Evolutionary conservation across 495 filamentous ascomycete species (phyloP).

Genomic region (Neurospora sp.): DNA sequence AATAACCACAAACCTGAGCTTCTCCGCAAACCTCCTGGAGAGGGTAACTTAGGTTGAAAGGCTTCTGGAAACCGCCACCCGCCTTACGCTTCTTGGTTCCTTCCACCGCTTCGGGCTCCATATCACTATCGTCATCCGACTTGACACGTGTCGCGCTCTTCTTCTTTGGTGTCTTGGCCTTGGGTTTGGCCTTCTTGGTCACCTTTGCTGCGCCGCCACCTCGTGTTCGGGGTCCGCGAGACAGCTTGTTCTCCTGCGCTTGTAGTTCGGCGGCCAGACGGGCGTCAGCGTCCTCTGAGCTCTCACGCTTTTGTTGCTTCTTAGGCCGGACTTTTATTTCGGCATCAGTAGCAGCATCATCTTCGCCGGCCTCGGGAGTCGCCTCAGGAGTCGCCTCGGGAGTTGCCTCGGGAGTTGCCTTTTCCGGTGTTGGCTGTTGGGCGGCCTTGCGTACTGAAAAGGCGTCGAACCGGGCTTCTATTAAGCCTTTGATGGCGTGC

Average conservation of each 20-base stretch:
- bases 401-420: slow-evolving; percentile 25
- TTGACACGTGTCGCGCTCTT: slow-evolving; percentile 71
- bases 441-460: slow-evolving; percentile 12
- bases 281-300: slow-evolving; percentile 65
- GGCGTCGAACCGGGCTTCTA: slow-evolving; percentile 83
- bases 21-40: slow-evolving; percentile 47
- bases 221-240: slow-evolving; percentile 56
- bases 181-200: slow-evolving; percentile 21
- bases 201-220: slow-evolving; percentile 45
- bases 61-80: slow-evolving; percentile 41
- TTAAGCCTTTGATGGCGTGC: slow-evolving; percentile 72
- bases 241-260: slow-evolving; percentile 73
- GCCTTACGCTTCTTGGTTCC: slow-evolving; percentile 39
- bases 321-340: slow-evolving; percentile 44
- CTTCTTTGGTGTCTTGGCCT: slow-evolving; percentile 49
- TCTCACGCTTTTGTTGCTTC: slow-evolving; percentile 49
- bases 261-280: slow-evolving; percentile 78
- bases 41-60: slow-evolving; percentile 40
- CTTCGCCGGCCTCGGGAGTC: slow-evolving; percentile 19
- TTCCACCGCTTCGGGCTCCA: slow-evolving; percentile 50
- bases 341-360: slow-evolving; percentile 27
- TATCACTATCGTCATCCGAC: slow-evolving; percentile 69
- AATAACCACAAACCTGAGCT: slow-evolving; percentile 37
- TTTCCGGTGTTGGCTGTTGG: slow-evolving; percentile 9
- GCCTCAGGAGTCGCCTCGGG: slow-evolving; percentile 22